Conservation (phyloP, 108 stramenopile genomes). For the Poteriospumella lacustris region DNA sequence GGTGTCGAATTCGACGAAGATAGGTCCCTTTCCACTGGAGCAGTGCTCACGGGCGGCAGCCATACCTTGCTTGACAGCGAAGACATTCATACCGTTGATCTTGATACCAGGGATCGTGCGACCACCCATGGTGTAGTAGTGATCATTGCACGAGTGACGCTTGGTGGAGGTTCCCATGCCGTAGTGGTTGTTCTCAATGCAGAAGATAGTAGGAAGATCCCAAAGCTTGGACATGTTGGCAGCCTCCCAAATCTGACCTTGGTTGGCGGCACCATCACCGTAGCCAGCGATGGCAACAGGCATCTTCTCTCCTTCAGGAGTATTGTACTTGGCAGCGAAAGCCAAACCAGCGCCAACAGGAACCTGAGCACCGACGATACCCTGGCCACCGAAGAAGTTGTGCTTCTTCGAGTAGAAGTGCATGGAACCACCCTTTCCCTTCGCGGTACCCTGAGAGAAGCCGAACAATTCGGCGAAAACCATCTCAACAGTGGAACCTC, state of each 20-base stretch:
- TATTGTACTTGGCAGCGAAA: conserved; percentile 94
- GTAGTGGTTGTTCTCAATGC: conserved; percentile 99
- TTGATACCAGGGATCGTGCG: conserved; percentile 85
- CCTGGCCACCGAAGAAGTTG: conserved; percentile 96
- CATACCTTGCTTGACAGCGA: conserved; percentile 92
- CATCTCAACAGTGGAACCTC: conserved; percentile 76
- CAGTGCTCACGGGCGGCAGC: conserved; percentile 87
- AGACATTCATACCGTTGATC: conserved; percentile 95
- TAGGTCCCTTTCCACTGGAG: conserved; percentile 87
- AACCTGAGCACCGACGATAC: conserved; percentile 97
- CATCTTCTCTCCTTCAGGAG: conserved; percentile 80
- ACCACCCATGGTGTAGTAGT: conserved; percentile 99
- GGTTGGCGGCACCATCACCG: conserved; percentile 99
- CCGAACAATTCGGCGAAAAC: conserved; percentile 90
- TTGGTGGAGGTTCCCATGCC: conserved; percentile 99
- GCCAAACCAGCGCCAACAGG: conserved; percentile 94
- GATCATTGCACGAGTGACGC: conserved; percentile 74
- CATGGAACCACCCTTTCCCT: conserved; percentile 98
- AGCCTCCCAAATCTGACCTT: conserved; percentile 99
- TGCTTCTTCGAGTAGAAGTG: conserved; percentile 97
- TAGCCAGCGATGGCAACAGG: conserved; percentile 94
- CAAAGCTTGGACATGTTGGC: conserved; percentile 89
- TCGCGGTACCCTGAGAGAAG: conserved; percentile 61
- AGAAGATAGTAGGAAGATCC: conserved; percentile 97
- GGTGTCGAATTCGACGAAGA: conserved; percentile 96